Percentiles rank a stretch among this genome's conserved stretches.
phyloP scores from a whole-genome alignment of 345 rosid species.

The Chamaenerion angustifolium region DNA sequence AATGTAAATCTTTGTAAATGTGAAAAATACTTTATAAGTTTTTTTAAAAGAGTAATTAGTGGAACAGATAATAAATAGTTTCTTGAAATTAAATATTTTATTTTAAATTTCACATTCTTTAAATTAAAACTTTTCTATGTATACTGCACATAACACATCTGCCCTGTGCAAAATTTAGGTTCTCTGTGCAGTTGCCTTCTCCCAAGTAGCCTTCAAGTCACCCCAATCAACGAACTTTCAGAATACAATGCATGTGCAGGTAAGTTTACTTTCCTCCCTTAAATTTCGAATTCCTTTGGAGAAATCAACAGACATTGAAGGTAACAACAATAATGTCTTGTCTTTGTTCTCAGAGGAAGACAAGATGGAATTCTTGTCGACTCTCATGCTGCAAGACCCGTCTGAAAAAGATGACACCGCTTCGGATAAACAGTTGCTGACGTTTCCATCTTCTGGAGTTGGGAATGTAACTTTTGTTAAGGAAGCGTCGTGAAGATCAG shows the following conservation, averaged over 20 bases:
- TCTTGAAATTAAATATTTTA: no score
- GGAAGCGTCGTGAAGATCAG: neutral
- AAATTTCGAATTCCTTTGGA: no score
- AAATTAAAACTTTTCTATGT: neutral
- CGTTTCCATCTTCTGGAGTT: neutral
- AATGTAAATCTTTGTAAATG: no score
- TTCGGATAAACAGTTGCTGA: neutral
- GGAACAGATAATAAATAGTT: no score
- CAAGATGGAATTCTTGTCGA: neutral
- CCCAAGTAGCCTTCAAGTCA: neutral
- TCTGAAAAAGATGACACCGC: neutral
- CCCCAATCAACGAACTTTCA: neutral
- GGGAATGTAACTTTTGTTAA: neutral
- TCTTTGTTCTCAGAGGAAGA: conserved; percentile 1
- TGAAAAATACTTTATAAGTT: no score
- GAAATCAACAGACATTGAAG: neutral
- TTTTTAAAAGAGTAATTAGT: no score
- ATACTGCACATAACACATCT: neutral
- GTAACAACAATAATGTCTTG: neutral
- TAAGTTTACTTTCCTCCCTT: no score
- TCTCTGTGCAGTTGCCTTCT: neutral
- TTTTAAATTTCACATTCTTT: no score
- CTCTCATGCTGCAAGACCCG: neutral
- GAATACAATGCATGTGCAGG: no score
- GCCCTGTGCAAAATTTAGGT: neutral